These are phyloP conservation scores for Trichophyton schoenleinii DNA, from an alignment of 2,329 filamentous ascomycete species.

Conservation along the genomic window DNA sequence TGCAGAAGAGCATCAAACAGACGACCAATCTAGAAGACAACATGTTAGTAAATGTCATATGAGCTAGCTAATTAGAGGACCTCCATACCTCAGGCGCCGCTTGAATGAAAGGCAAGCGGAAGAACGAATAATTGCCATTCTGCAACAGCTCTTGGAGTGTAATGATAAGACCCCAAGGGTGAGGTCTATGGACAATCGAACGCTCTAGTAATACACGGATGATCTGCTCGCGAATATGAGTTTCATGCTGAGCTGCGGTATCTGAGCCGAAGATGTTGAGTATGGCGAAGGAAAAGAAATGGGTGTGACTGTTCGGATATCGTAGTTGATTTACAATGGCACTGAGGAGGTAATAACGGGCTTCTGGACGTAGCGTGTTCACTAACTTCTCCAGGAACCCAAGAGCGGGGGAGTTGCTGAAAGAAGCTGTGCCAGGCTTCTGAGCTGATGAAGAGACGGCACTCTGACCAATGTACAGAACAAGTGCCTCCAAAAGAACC, in stretches of 20 bases:
- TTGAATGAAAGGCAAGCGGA: constrained; percentile 86
- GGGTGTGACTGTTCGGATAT: constrained; percentile 77
- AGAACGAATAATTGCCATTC: constrained; percentile 83
- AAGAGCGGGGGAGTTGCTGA: constrained; percentile 56
- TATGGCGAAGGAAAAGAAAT: constrained; percentile 80
- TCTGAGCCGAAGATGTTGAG: constrained; percentile 75
- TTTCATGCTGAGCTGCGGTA: constrained; percentile 55
- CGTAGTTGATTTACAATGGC: constrained; percentile 86
- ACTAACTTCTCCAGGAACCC: constrained; percentile 63
- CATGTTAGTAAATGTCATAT: constrained; percentile 5
- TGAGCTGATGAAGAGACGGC: constrained; percentile 50
- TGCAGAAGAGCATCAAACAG: constrained; percentile 35
- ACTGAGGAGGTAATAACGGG: constrained; percentile 69
- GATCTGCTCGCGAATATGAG: constrained; percentile 78
- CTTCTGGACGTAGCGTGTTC: constrained; percentile 61
- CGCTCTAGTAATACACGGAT: constrained; percentile 80
- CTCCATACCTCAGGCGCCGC: constrained; percentile 63
- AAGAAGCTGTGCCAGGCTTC: constrained; percentile 48
- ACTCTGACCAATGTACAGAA: constrained; percentile 67
- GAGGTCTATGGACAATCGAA: constrained; percentile 75
- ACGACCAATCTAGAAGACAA: constrained; percentile 27
- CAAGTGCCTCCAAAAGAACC: constrained; percentile 63
- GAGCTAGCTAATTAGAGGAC: neutral
- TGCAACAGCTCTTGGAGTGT: constrained; percentile 82
- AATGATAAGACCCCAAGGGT: constrained; percentile 88